phyloP scores from a whole-genome alignment of 2,329 filamentous ascomycete species.

The Botrytis tulipae region DNA sequence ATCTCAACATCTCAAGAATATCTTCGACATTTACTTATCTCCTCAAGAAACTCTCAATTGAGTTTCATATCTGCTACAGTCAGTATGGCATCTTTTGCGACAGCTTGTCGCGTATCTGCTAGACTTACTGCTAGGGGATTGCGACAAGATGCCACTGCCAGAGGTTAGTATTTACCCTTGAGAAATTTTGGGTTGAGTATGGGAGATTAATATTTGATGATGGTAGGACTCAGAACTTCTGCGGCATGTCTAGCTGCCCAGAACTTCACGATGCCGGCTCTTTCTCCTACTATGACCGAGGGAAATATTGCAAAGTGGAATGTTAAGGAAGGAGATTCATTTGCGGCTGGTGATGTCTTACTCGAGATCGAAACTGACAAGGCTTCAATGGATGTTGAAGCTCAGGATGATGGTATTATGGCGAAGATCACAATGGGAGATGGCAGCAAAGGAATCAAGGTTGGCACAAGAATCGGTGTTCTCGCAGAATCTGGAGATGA shows the following conservation, averaged over 20 bases:
- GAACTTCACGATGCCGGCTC: constrained; percentile 87
- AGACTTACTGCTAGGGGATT: constrained; percentile 56
- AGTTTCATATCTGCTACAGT: constrained; percentile 32
- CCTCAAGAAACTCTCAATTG: constrained; percentile 34
- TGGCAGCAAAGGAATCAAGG: constrained; percentile 73
- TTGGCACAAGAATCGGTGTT: constrained; percentile 79
- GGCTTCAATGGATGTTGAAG: constrained; percentile 92
- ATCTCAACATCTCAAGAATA: constrained; percentile 25
- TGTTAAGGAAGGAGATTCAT: constrained; percentile 82
- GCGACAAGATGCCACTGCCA: constrained; percentile 51
- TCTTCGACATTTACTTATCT: constrained; percentile 24
- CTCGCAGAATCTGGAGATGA: constrained; percentile 81
- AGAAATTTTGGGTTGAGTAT: constrained; percentile 21
- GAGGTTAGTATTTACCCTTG: constrained; percentile 50
- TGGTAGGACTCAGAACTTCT: constrained; percentile 62
- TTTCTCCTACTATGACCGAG: constrained; percentile 92
- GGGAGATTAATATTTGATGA: constrained; percentile 14
- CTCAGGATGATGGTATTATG: constrained; percentile 82
- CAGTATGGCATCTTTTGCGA: constrained; percentile 65
- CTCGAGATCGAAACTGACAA: constrained; percentile 94
- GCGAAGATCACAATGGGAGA: constrained; percentile 77
- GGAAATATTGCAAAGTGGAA: constrained; percentile 84
- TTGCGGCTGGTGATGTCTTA: constrained; percentile 78
- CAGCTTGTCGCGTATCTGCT: constrained; percentile 62
- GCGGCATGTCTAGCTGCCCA: constrained; percentile 67